Evolutionary conservation across 202 grass and related monocot species (phyloP).

Genomic region (Zoysia matrella): DNA sequence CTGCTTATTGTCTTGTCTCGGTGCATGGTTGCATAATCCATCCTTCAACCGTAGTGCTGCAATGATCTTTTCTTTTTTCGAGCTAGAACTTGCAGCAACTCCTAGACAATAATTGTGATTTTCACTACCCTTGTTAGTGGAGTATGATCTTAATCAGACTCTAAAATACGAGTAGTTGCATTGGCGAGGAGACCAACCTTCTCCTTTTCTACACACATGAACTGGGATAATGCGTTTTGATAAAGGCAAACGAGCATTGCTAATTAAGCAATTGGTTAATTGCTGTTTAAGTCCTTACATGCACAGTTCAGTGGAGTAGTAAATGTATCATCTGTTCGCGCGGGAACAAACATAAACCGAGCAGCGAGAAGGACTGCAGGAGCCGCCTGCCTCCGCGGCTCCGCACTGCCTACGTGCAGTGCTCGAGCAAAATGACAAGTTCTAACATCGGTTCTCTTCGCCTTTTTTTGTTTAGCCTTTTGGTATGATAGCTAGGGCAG

Average conservation of each 20-base stretch:
- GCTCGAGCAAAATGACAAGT: slow-evolving; percentile 25
- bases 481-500: not conserved
- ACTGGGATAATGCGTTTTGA: not conserved
- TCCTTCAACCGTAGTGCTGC: not conserved
- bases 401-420: slow-evolving; percentile 11
- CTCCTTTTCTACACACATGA: not conserved
- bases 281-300: not conserved
- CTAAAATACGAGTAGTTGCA: too few relatives aligned
- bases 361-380: not conserved
- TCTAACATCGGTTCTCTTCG: slow-evolving; percentile 4
- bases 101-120: not conserved
- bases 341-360: slow-evolving; percentile 21
- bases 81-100: not conserved
- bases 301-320: not conserved
- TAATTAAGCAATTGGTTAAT: not conserved
- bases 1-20: not conserved
- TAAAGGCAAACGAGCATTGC: not conserved
- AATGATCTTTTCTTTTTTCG: slow-evolving; percentile 5
- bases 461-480: slow-evolving; percentile 29
- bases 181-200: too few relatives aligned
- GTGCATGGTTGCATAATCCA: not conserved
- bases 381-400: not conserved
- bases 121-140: not conserved
- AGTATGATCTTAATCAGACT: not conserved
- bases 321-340: not conserved